Evolutionary conservation across 768 basidiomycete genomes (phyloP).

Genomic region (Dacryopinax spathularia): DNA sequence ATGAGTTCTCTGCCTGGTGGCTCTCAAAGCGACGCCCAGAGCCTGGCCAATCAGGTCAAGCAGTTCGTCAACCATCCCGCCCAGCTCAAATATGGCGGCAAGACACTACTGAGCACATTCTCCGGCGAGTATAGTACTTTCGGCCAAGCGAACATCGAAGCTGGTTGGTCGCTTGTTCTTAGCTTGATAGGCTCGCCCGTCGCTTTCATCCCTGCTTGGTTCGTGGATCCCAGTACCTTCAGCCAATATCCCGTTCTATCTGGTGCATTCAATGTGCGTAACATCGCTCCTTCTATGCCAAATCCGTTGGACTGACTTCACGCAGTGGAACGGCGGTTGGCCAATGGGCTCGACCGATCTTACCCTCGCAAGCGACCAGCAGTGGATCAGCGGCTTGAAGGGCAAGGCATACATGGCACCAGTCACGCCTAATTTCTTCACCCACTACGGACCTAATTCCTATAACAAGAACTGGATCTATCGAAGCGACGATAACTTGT

Average conservation of each 20-base stretch:
- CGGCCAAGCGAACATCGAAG: slow-evolving; percentile 17
- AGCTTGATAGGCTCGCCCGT: slow-evolving; percentile 2
- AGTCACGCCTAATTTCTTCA: slow-evolving; percentile 25
- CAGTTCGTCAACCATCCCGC: slow-evolving; percentile 14
- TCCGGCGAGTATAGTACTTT: slow-evolving; percentile 24
- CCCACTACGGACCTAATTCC: slow-evolving; percentile 21
- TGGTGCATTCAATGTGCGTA: neutral
- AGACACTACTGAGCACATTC: slow-evolving; percentile 23
- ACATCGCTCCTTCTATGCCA: neutral
- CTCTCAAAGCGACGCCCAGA: slow-evolving; percentile 6
- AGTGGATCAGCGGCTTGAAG: slow-evolving; percentile 22
- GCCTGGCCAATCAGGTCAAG: slow-evolving; percentile 11
- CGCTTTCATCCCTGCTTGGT: slow-evolving; percentile 6
- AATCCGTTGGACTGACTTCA: slow-evolving; percentile 14
- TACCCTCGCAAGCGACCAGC: slow-evolving; percentile 4
- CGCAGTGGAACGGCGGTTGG: slow-evolving; percentile 18
- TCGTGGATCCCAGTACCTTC: neutral
- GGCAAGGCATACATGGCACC: slow-evolving; percentile 23
- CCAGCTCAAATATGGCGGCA: slow-evolving; percentile 21
- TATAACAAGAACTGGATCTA: slow-evolving; percentile 29
- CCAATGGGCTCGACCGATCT: slow-evolving; percentile 3
- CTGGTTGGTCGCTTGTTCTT: slow-evolving; percentile 18
- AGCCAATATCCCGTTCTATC: neutral
- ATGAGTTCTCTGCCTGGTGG: neutral
- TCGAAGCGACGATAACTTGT: slow-evolving; percentile 22